A percentile compares a stretch with the other conserved stretches of the same genome.
Evolutionary conservation across 1,139 yeast species (phyloP).

Genomic region (Yamadazyma atmosphaerica): DNA sequence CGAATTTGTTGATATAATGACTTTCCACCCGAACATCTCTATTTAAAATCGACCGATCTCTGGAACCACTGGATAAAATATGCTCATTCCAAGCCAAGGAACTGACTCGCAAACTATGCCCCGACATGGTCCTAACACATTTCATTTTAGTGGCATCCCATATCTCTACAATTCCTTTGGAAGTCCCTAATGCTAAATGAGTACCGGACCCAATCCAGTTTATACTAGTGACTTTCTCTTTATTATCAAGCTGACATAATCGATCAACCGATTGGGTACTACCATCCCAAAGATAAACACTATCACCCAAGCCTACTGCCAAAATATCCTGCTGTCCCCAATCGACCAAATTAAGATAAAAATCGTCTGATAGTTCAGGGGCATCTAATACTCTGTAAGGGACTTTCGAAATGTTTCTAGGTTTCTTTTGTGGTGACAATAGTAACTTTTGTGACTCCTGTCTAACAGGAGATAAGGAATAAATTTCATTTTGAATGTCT

Average conservation of each 20-base stretch:
- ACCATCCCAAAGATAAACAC: conserved; percentile 92
- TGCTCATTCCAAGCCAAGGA: conserved; percentile 95
- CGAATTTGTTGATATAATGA: conserved; percentile 72
- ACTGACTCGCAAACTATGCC: conserved; percentile 83
- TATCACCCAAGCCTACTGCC: conserved; percentile 88
- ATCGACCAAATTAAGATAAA: conserved; percentile 85
- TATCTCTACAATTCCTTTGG: conserved; percentile 83
- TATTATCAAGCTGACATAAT: conserved; percentile 65
- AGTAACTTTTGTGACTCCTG: conserved; percentile 81
- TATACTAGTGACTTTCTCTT: conserved; percentile 75
- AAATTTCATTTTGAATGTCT: conserved; percentile 69
- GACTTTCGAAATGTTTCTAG: conserved; percentile 75
- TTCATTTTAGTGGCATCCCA: conserved; percentile 92
- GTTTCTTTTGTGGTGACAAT: conserved; percentile 78
- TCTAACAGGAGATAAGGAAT: conserved; percentile 84
- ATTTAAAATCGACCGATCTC: conserved; percentile 83
- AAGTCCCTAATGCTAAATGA: conserved; percentile 90
- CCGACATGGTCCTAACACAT: conserved; percentile 88
- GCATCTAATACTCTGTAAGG: conserved; percentile 96
- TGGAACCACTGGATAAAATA: conserved; percentile 79
- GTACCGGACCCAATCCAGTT: conserved; percentile 96
- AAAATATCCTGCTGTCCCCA: conserved; percentile 92
- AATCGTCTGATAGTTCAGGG: conserved; percentile 92
- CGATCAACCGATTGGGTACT: conserved; percentile 80
- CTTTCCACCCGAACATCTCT: conserved; percentile 89